Evolutionary conservation across 202 grass and related monocot genomes (phyloP).

Genomic region (Schoenoplectus triqueter): DNA sequence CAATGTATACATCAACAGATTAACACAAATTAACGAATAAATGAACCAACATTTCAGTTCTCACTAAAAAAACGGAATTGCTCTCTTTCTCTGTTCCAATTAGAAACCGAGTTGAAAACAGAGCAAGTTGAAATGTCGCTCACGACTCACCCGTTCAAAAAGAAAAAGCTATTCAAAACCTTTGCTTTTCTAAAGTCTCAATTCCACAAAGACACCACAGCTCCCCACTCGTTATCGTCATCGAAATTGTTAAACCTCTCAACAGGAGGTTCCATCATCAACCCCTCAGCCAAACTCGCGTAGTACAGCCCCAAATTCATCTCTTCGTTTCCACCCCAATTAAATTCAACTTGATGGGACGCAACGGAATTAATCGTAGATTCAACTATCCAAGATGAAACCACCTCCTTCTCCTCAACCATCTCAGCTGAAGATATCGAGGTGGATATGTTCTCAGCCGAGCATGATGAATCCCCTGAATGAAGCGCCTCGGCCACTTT

Average conservation of each 20-base stretch:
- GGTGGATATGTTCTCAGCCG: not conserved
- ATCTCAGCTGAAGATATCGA: not conserved
- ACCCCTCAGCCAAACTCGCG: slow-evolving; percentile 47
- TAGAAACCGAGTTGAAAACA: not conserved
- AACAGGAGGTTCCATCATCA: slow-evolving; percentile 47
- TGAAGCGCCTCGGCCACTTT: slow-evolving; percentile 50
- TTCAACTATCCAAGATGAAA: not conserved
- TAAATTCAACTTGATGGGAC: slow-evolving; percentile 33
- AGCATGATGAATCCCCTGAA: not conserved
- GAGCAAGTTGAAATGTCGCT: slow-evolving; percentile 11
- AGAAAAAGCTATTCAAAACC: not conserved
- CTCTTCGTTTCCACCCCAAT: slow-evolving; percentile 39
- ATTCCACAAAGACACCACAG: not conserved
- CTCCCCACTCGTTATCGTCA: slow-evolving; percentile 15
- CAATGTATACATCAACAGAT: no score
- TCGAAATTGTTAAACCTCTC: slow-evolving; percentile 40
- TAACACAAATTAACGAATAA: not conserved
- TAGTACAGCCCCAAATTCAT: slow-evolving; percentile 54
- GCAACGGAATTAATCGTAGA: not conserved
- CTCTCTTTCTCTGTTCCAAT: not conserved
- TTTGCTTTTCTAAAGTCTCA: not conserved
- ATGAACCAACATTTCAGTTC: not conserved
- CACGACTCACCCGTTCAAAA: not conserved
- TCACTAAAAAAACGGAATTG: not conserved
- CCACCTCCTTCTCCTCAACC: not conserved